Percentiles rank a stretch among this genome's conserved stretches.
These are phyloP conservation scores for Mucor sp. DNA, from an alignment of 371 early-diverging fungal genomes.

Conservation along the genomic window DNA sequence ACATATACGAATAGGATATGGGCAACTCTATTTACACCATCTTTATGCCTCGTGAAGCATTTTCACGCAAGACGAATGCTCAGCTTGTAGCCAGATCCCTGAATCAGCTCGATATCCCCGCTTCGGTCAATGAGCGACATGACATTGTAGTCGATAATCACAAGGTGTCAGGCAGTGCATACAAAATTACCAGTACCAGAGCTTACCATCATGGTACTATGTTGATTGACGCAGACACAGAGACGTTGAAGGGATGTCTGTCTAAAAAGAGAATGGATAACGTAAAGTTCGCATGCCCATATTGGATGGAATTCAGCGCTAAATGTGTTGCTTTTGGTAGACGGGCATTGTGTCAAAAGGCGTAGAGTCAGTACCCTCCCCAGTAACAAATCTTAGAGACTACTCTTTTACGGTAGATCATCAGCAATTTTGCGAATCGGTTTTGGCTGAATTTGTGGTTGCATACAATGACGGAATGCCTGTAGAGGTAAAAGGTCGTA, in stretches of 20 bases:
- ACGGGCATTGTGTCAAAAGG: constrained; percentile 78
- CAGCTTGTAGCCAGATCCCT: constrained; percentile 80
- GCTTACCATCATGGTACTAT: constrained; percentile 99
- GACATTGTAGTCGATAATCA: constrained; percentile 83
- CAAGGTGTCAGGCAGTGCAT: constrained; percentile 95
- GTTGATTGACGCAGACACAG: constrained; percentile 89
- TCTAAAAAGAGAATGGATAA: constrained; percentile 41
- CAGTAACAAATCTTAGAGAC: constrained; percentile 81
- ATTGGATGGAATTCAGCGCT: background rate
- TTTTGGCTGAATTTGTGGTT: constrained; percentile 67
- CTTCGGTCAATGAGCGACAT: constrained; percentile 84
- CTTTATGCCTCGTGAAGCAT: constrained; percentile 87
- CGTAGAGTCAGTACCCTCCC: constrained; percentile 86
- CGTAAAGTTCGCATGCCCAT: constrained; percentile 10
- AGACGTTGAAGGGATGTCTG: constrained; percentile 55
- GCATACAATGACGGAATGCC: constrained; percentile 45
- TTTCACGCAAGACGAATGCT: constrained; percentile 78
- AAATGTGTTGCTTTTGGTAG: constrained; percentile 17
- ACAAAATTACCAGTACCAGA: constrained; percentile 78
- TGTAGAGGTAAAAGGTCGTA: constrained; percentile 30
- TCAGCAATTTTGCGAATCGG: constrained; percentile 78
- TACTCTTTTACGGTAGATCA: constrained; percentile 85
- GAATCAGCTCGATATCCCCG: constrained; percentile 81
- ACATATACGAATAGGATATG: constrained; percentile 67
- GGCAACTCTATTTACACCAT: constrained; percentile 95